Evolutionary conservation across 139 green algal species (phyloP).

Genomic region (Pseudopediastrum boryanum): DNA sequence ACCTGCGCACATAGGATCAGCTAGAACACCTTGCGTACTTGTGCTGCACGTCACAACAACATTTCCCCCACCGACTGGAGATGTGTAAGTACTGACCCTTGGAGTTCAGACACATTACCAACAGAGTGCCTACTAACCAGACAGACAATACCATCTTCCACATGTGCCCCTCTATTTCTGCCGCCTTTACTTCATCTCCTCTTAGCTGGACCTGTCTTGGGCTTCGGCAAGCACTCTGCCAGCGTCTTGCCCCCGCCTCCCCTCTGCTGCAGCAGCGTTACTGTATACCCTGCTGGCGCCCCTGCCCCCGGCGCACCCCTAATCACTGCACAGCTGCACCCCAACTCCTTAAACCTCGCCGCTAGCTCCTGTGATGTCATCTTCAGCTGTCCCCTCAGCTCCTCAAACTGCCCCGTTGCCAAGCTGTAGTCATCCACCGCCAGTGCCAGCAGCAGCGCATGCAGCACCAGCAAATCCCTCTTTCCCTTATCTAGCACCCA

Average conservation of each 20-base stretch:
- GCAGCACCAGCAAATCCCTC: slow-evolving; percentile 30
- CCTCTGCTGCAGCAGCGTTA: slow-evolving; percentile 30
- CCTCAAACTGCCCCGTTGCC: slow-evolving; percentile 29
- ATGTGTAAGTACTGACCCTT: too few species aligned
- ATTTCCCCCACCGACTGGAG: too few species aligned
- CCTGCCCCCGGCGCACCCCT: background rate
- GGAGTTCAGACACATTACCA: too few species aligned
- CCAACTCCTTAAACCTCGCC: slow-evolving; percentile 42
- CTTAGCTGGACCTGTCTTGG: slow-evolving; percentile 17
- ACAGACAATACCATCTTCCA: too few species aligned
- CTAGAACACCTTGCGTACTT: too few species aligned
- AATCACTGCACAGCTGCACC: slow-evolving; percentile 20
- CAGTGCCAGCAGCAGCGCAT: slow-evolving; percentile 41
- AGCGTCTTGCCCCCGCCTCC: slow-evolving; percentile 25
- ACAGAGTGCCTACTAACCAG: too few species aligned
- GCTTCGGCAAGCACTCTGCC: slow-evolving; percentile 36
- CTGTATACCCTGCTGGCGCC: slow-evolving; percentile 10
- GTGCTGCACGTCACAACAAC: too few species aligned
- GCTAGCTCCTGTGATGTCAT: slow-evolving; percentile 36
- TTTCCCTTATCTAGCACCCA: slow-evolving; percentile 31
- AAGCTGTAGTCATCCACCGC: slow-evolving; percentile 40
- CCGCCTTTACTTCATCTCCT: too few species aligned
- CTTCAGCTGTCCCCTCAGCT: slow-evolving; percentile 26
- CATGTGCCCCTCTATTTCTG: too few species aligned
- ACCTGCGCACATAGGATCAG: too few species aligned